Percentiles rank a stretch among this genome's conserved stretches.
These are phyloP conservation scores for Talaromyces marneffei DNA, from an alignment of 2,329 filamentous ascomycete genomes.

Conservation along the genomic window DNA sequence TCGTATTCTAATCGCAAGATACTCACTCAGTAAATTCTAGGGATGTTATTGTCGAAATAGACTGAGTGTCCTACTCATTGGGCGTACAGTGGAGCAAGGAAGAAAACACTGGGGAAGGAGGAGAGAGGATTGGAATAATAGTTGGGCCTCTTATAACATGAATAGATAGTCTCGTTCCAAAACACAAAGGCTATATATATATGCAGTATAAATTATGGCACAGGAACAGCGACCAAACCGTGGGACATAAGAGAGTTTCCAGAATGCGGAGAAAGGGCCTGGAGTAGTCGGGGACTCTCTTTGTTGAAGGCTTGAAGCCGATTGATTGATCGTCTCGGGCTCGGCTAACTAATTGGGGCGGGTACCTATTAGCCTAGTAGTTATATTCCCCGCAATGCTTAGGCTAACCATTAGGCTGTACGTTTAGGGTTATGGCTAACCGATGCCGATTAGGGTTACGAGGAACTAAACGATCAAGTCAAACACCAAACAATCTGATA, in stretches of 20 bases:
- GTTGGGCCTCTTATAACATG: not conserved
- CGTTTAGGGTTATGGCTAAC: not conserved
- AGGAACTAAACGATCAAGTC: not conserved
- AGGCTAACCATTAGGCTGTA: not conserved
- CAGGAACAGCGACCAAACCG: conserved; percentile 18
- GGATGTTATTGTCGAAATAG: not conserved
- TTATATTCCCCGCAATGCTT: not conserved
- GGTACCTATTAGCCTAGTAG: not conserved
- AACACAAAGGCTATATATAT: not conserved
- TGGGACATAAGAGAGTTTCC: not conserved
- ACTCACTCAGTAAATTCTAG: not conserved
- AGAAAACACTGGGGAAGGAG: not conserved
- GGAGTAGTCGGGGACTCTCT: not conserved
- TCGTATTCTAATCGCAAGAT: not conserved
- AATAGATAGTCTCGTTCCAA: not conserved
- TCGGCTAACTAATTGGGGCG: not conserved
- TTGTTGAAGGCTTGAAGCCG: conserved; percentile 3
- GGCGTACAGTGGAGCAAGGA: not conserved
- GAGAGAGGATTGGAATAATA: not conserved
- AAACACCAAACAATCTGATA: not conserved
- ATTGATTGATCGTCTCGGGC: not conserved
- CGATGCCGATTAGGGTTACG: not conserved
- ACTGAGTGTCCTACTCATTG: not conserved
- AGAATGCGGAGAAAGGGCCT: not conserved
- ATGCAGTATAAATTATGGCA: not conserved